A percentile compares a stretch with the other conserved stretches of the same genome.
Conservation (phyloP, 306 rosid species). For the Lathyrus tuberosus region DNA sequence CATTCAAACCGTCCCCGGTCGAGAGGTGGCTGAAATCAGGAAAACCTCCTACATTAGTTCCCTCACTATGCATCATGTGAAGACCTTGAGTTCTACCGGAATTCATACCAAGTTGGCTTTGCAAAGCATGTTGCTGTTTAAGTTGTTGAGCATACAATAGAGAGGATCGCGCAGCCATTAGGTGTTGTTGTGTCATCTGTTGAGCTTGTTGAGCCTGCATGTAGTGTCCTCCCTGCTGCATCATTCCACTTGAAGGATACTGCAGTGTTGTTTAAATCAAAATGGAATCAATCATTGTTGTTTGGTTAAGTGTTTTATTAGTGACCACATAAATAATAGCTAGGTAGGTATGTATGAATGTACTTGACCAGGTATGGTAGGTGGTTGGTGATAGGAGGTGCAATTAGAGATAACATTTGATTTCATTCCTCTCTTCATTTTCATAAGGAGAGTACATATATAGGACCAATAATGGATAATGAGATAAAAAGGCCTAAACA, state of each 20-base stretch:
- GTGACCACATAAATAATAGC: neutral
- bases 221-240: conserved; percentile 89
- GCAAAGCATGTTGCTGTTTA: conserved; percentile 86
- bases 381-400: too few species aligned
- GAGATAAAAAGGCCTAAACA: too few species aligned
- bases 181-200: conserved; percentile 83
- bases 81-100: conserved; percentile 67
- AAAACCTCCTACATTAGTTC: conserved; percentile 56
- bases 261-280: conserved; percentile 39
- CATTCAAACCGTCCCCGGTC: conserved; percentile 55
- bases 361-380: conserved; percentile 88
- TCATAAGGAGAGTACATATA: too few species aligned
- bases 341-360: neutral
- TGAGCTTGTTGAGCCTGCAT: conserved; percentile 87
- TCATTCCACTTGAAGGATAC: conserved; percentile 71
- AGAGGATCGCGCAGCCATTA: conserved; percentile 88
- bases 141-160: conserved; percentile 89
- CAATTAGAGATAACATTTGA: too few species aligned
- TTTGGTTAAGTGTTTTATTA: neutral
- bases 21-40: conserved; percentile 66
- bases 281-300: neutral
- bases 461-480: too few species aligned
- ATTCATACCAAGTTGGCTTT: conserved; percentile 75
- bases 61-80: conserved; percentile 80
- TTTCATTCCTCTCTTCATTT: too few species aligned